Base-by-base conservation (phyloP, 495 filamentous ascomycete genomes). In the Cladorrhinum samala region DNA sequence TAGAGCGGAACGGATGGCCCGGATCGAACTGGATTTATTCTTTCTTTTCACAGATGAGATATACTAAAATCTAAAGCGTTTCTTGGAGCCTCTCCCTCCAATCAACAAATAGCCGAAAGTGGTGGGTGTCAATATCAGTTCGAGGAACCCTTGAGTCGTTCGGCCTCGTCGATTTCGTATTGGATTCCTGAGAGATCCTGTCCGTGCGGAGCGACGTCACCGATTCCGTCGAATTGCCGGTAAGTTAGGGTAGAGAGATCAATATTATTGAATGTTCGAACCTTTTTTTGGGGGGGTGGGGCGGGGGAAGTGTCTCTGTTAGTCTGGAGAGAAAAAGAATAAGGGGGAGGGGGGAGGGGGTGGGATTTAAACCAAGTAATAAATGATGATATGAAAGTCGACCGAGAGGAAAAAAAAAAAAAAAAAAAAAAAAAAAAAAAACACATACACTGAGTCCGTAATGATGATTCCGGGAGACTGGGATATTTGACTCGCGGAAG, bases 391-490 rank as follows among this genome's bases (percentile, higher is more conserved):
- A n/a, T n/a, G n/a, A n/a, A n/a, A n/a, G n/a, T n/a, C n/a, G n/a
- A n/a, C n/a, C n/a, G n/a, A n/a, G n/a, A n/a, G n/a, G n/a, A n/a
- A n/a, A n/a, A n/a, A n/a, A n/a, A n/a, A n/a, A n/a, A n/a, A n/a
- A n/a, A n/a, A 14, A 50, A 14, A 37, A 37, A 37, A 37, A 37
- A 14, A 37, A 37, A 37, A 14, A 14, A 37, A 41, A 41, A 18
- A 41, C 6, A 41, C 65, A 53, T 51, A 68, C 63, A 41, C 53
- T 68, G 37, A 68, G 59, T 11, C 65, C 65, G 45, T 66, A 66
- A 17, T 47, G 43, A n/a, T 59, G 50, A 24, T 30, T 45, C 36
- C 54, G 46, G 20, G 50, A 30, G 8, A 45, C 11, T 6, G 27
- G 27, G 11, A 33, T 6, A 33, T 5, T 33, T 5, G 27, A 6